Percentiles rank a stretch among this genome's conserved stretches.
Evolutionary conservation across 2,329 filamentous ascomycete species (phyloP).

Genomic region (Aureobasidium sp.): DNA sequence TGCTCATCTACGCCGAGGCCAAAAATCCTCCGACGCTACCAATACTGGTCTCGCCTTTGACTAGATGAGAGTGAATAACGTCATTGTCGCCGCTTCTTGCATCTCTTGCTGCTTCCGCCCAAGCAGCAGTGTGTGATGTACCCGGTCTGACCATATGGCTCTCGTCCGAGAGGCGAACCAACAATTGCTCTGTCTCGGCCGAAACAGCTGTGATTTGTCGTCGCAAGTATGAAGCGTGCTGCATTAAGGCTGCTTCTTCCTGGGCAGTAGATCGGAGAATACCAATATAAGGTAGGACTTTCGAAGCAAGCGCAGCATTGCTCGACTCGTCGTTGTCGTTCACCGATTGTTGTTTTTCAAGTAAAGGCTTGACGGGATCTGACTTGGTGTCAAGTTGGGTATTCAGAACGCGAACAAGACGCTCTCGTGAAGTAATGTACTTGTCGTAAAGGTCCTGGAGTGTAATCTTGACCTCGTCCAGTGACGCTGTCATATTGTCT

Average conservation of each 20-base stretch:
- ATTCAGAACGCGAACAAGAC: neutral
- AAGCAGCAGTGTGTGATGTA: constrained; percentile 5
- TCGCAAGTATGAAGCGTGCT: constrained; percentile 24
- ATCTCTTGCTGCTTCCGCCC: neutral
- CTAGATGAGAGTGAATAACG: neutral
- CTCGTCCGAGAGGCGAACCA: constrained; percentile 28
- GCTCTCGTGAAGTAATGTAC: constrained; percentile 4
- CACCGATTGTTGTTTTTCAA: neutral
- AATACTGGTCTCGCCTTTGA: neutral
- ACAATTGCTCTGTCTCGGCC: constrained; percentile 22
- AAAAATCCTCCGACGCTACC: neutral
- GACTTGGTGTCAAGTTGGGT: neutral
- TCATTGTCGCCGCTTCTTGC: neutral
- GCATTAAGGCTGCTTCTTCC: constrained; percentile 22
- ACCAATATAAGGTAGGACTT: constrained; percentile 24
- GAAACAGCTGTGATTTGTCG: constrained; percentile 24
- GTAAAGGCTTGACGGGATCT: neutral
- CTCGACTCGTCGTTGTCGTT: neutral
- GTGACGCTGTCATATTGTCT: neutral
- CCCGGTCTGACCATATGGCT: constrained; percentile 27
- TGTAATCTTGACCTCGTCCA: neutral
- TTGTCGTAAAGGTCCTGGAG: neutral
- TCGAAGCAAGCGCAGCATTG: neutral
- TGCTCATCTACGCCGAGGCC: neutral
- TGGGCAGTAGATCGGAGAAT: constrained; percentile 20